Evolutionary conservation across 371 early-diverging fungal genomes (phyloP), one percentile per base, ranked within the genome.

Genomic region (Dichotomocladium elegans): DNA sequence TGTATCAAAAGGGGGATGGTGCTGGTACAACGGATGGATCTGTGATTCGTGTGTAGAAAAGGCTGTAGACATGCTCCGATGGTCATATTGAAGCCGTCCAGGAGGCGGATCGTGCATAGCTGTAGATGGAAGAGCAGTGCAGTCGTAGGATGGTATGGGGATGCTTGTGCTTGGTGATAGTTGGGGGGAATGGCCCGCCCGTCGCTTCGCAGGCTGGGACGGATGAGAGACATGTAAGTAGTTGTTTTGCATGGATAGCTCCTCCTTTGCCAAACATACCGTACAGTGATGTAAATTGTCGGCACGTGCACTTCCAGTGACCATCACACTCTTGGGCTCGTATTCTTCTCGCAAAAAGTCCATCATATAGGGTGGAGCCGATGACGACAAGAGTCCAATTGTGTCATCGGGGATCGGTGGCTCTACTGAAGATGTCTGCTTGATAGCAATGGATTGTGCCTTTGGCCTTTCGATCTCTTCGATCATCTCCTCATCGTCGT

Each of bases 331-430:
- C 15, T 47, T 58, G 27, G 29, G 28, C 4, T 35, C 33, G 11
- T 31, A 24, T 8, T 53, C 47, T 17, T 42, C 51, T 12, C 51
- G 53, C 34, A 60, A 21, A 51, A 65, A 59, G 26, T 60, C 61
- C 54, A 62, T 58, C 59, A 62, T 58, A 34, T 62, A 66, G 6
- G 67, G 67, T 19, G 67, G 67, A 37, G 67, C 67, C 11, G 67
- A 66, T 15, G 67, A 61, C 24, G 67, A 66, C 8, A 66, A 44
- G 19, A 62, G 41, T 15, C 55, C 50, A 25, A 55, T 51, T n/a
- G 67, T 66, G 41, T 66, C 67, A 42, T 62, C 67, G n/a, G 67
- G 50, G 3, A 57, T 35, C 21, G 67, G 67, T 21, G 67, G 66
- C n/a, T 37, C 7, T 1, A 5, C 37, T 17, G 15, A 17, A 1